Evolutionary conservation across 495 filamentous ascomycete genomes (phyloP).

Genomic region (Parachaetomium inaequale): DNA sequence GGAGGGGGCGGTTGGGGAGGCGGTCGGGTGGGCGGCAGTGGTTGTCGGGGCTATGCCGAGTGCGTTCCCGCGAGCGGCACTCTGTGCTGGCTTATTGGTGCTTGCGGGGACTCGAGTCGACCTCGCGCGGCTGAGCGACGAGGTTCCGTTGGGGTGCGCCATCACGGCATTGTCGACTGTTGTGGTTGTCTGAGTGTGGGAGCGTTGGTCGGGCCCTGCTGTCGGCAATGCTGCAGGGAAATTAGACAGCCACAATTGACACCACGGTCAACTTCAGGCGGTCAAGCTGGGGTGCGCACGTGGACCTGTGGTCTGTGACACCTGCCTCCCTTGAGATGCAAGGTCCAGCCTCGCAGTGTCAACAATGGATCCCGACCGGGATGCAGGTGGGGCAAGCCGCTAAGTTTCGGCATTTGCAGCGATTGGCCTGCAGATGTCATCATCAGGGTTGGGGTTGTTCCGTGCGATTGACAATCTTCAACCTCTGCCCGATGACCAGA

Average conservation of each 20-base stretch:
- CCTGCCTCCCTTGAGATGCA: conserved; percentile 1
- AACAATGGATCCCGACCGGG: background rate
- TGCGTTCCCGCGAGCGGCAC: conserved; percentile 18
- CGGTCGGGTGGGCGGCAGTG: conserved; percentile 6
- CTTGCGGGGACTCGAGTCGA: conserved; percentile 23
- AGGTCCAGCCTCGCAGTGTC: conserved; percentile 3
- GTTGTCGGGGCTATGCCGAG: background rate
- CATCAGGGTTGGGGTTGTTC: too few species aligned
- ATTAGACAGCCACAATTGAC: background rate
- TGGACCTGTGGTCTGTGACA: conserved; percentile 6
- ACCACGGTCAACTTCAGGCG: background rate
- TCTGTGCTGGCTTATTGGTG: conserved; percentile 20
- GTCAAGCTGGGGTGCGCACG: conserved; percentile 3
- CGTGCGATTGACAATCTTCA: too few species aligned
- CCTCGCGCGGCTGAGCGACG: conserved; percentile 26
- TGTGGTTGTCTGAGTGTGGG: background rate
- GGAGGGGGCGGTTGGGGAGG: conserved; percentile 21
- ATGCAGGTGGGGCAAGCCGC: conserved; percentile 4
- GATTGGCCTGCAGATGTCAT: conserved; percentile 1
- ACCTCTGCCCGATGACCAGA: too few species aligned
- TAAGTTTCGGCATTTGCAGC: background rate
- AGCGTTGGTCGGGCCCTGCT: background rate
- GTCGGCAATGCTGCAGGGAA: background rate
- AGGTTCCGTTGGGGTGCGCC: conserved; percentile 26
- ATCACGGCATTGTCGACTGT: conserved; percentile 28